These are phyloP conservation scores for Graphilbum sp. DNA, from an alignment of 2,329 filamentous ascomycete species.

Conservation along the genomic window DNA sequence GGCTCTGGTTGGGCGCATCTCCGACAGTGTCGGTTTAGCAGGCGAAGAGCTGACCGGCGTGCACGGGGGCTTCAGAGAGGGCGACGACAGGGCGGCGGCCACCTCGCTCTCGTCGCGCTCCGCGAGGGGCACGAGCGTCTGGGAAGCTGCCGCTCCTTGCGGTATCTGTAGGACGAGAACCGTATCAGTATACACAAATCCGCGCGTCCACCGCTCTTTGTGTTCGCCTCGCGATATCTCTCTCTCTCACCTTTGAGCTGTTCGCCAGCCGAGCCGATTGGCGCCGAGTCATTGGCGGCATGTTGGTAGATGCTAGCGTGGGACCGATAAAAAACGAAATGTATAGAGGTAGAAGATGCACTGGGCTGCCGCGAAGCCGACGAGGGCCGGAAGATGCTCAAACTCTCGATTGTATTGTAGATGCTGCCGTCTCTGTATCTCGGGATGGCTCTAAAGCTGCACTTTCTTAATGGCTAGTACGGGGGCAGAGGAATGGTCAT, in stretches of 20 bases:
- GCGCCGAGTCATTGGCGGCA: slow-evolving; percentile 14
- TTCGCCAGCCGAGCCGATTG: slow-evolving; percentile 28
- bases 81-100: slow-evolving; percentile 8
- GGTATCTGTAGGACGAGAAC: neutral
- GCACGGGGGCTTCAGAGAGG: slow-evolving; percentile 17
- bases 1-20: slow-evolving; percentile 83
- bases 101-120: slow-evolving; percentile 24
- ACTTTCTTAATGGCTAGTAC: too few species aligned
- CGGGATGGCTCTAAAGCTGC: too few species aligned
- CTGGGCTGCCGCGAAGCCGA: too few species aligned
- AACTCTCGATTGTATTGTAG: too few species aligned
- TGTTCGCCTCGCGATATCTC: too few species aligned
- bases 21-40: slow-evolving; percentile 53
- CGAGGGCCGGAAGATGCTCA: too few species aligned
- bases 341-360: neutral
- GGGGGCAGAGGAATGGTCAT: too few species aligned
- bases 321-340: neutral
- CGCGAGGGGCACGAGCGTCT: slow-evolving; percentile 23
- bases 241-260: slow-evolving; percentile 19
- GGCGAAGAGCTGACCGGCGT: slow-evolving; percentile 51
- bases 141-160: slow-evolving; percentile 6
- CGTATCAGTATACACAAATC: too few species aligned
- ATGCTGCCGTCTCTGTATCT: too few species aligned
- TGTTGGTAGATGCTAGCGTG: neutral
- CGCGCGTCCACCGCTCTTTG: too few species aligned